phyloP scores from a whole-genome alignment of 768 basidiomycete genomes.

The Serendipita indica region DNA sequence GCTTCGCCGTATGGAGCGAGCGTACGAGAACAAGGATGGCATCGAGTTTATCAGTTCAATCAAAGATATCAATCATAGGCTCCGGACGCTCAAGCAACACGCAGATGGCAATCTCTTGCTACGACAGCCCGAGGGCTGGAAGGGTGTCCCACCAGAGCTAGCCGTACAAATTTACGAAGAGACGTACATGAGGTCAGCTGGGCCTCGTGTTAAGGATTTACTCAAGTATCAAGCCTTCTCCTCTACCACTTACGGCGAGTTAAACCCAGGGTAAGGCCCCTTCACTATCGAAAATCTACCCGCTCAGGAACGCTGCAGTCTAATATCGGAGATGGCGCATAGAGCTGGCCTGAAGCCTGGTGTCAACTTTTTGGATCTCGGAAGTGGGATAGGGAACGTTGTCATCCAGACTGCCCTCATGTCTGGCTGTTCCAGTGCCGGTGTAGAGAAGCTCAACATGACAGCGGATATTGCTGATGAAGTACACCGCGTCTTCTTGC shows the following conservation, averaged over 20 bases:
- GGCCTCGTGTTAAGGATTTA: slow-evolving; percentile 71
- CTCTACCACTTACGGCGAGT: slow-evolving; percentile 78
- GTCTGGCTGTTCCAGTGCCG: slow-evolving; percentile 62
- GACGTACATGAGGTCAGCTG: slow-evolving; percentile 85
- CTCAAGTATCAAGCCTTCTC: slow-evolving; percentile 72
- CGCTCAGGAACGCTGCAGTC: slow-evolving; percentile 21
- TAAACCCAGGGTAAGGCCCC: slow-evolving; percentile 47
- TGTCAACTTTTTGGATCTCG: slow-evolving; percentile 69
- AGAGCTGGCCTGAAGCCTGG: slow-evolving; percentile 40
- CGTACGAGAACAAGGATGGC: slow-evolving; percentile 54
- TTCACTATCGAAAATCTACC: slow-evolving; percentile 20
- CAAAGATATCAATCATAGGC: slow-evolving; percentile 41
- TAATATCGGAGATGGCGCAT: slow-evolving; percentile 46
- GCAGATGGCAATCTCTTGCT: slow-evolving; percentile 15
- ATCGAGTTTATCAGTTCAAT: slow-evolving; percentile 55
- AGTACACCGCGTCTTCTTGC: slow-evolving; percentile 59
- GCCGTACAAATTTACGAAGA: slow-evolving; percentile 71
- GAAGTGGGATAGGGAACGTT: slow-evolving; percentile 77
- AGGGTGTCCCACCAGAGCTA: slow-evolving; percentile 47
- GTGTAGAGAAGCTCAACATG: slow-evolving; percentile 62
- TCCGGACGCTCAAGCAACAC: slow-evolving; percentile 39
- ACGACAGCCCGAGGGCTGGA: slow-evolving; percentile 30
- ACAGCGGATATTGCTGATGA: slow-evolving; percentile 68
- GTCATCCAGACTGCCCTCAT: slow-evolving; percentile 69
- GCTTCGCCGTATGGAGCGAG: slow-evolving; percentile 51